These are phyloP conservation scores for Marasmius sp. DNA, from an alignment of 1,284 basidiomycete genomes.

Conservation along the genomic window DNA sequence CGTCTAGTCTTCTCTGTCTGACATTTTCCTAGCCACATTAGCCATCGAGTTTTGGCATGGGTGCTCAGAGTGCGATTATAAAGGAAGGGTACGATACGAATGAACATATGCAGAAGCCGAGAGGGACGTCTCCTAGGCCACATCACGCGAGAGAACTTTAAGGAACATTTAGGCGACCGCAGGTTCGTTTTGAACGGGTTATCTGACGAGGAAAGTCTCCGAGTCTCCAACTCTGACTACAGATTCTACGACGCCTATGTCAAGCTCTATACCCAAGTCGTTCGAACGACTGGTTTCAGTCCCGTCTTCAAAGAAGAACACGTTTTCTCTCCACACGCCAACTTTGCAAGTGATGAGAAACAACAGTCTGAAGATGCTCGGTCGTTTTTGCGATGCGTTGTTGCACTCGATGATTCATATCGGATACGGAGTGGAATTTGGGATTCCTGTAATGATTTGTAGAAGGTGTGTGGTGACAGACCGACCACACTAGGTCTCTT, in stretches of 20 bases:
- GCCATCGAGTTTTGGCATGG: slow-evolving; percentile 56
- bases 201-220: slow-evolving; percentile 14
- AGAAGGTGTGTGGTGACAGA: slow-evolving; percentile 46
- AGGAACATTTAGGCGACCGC: slow-evolving; percentile 48
- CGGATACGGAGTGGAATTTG: slow-evolving; percentile 67
- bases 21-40: slow-evolving; percentile 39
- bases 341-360: slow-evolving; percentile 35
- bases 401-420: slow-evolving; percentile 66
- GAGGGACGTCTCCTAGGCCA: slow-evolving; percentile 39
- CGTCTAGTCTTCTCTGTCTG: background rate
- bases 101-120: slow-evolving; percentile 35
- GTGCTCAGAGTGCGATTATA: slow-evolving; percentile 40
- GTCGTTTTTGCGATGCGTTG: slow-evolving; percentile 56
- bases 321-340: slow-evolving; percentile 55
- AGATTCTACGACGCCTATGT: slow-evolving; percentile 63
- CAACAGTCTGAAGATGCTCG: slow-evolving; percentile 59
- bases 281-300: slow-evolving; percentile 40
- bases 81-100: slow-evolving; percentile 43
- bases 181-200: slow-evolving; percentile 19
- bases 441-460: slow-evolving; percentile 59
- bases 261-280: slow-evolving; percentile 49
- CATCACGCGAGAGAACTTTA: slow-evolving; percentile 46
- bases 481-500: slow-evolving; percentile 1
- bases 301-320: slow-evolving; percentile 54
- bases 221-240: background rate